Evolutionary conservation across 2,329 filamentous ascomycete species (phyloP), one percentile per base, ranked within the genome.

Genomic region (Chaetomiaceae sp.): DNA sequence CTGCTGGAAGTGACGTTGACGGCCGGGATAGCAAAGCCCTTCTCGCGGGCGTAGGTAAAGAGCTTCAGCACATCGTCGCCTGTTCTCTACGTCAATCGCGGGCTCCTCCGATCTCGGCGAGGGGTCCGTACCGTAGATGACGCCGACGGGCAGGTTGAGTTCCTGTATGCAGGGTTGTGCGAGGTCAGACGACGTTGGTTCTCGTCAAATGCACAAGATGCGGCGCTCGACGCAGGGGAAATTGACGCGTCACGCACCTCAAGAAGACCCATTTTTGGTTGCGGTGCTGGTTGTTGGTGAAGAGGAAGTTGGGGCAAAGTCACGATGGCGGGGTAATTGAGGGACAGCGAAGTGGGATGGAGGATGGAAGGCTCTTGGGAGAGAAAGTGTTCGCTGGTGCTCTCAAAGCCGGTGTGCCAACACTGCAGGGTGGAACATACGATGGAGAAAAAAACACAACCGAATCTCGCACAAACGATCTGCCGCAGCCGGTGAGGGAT

Each of bases 1-100:
- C 89, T 96, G 56, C 88, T 95, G 37, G 90, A 95, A 63, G 92
- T 97, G 67, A 95, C 88, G 75, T 97, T 96, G 70, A 90, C 83
- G 66, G 89, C 89, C 55, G 89, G 91, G 64, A 96, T 89, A 65
- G 91, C 91, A 67, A 90, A 96, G 59, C 86, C 76, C 68, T 95
- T 81, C 77, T 93, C 81, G 70, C 91, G 86, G 62, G 88, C 88
- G 73, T 96, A 89, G 73, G 91, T 81, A 78, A 96, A 96, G 66
- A 96, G 87, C 63, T 62, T 56, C 41, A 58, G 47, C 31, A 58
- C 57, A 48, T 58, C 51, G 30, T 59, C 57, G 40, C 57, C 57
- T 57, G 40, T 47, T 43, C 21, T 44, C 41, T 45, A 43, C 45
- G n/a, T 44, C 50, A 33, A 19, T 16, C n/a, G n/a, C n/a, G n/a